Evolutionary conservation across 148 eudicot genomes (phyloP).

Genomic region (Nyssa sinensis): DNA sequence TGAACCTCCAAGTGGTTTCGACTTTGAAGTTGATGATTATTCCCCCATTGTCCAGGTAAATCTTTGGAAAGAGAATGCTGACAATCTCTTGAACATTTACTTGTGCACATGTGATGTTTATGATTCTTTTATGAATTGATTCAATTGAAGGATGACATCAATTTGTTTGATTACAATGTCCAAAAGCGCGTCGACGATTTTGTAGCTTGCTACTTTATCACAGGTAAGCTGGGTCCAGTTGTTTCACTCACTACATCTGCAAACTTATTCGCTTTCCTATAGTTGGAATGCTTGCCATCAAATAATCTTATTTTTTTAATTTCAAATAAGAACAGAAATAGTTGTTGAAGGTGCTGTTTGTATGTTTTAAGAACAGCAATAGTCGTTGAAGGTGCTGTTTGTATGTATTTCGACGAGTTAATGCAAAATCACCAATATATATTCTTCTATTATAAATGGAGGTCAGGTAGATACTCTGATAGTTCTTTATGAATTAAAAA

Average conservation of each 20-base stretch:
- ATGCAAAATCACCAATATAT: no score
- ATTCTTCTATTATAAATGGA: no score
- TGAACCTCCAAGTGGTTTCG: slow-evolving; percentile 78
- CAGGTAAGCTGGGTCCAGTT: slow-evolving; percentile 51
- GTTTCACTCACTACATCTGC: background rate
- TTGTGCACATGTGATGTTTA: slow-evolving; percentile 4
- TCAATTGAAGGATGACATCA: slow-evolving; percentile 86
- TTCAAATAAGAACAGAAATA: no score
- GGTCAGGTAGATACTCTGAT: no score
- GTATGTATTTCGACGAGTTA: no score
- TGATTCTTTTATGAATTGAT: slow-evolving; percentile 15
- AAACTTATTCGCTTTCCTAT: background rate
- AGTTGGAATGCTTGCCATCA: background rate
- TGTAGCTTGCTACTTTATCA: slow-evolving; percentile 79
- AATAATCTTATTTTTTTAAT: no score
- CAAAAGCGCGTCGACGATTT: slow-evolving; percentile 81
- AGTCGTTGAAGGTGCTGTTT: no score
- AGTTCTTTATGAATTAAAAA: no score
- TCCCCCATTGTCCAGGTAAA: slow-evolving; percentile 81
- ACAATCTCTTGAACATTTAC: background rate
- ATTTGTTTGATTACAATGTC: slow-evolving; percentile 94
- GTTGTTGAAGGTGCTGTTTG: no score
- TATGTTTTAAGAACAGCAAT: no score
- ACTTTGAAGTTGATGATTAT: slow-evolving; percentile 77
- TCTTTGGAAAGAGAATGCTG: background rate